Base-by-base conservation (phyloP, 2,329 filamentous ascomycete species). In the Metarhizium sp. region DNA sequence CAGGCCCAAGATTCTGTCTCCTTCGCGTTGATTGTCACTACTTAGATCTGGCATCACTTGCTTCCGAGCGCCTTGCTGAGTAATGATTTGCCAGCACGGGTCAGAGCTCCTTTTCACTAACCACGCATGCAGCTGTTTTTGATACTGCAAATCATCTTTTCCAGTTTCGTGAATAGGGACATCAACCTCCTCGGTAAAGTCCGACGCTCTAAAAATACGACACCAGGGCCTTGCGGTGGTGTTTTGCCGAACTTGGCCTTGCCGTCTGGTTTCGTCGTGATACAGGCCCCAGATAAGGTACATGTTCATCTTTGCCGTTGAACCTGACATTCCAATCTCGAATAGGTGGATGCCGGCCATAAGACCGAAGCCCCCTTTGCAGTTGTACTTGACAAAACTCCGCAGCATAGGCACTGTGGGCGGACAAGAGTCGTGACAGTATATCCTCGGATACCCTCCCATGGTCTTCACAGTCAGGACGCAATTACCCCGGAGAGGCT, bases 381-480 rank as follows among this genome's bases (percentile, higher is more conserved):
- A 50, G 30, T n/a, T 38, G 18, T 50, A 50, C 16, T 50, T 34
- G 34, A 50, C 18, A 20, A 50, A 36, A 13, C 36, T 50, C 25
- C 52, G 46, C 10, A 50, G 46, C 32, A 54, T 34, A 6, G 52
- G 46, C 18, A 50, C 45, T 16, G 46, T 54, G 8, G 38, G 11
- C 16, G 36, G 52, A 50, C n/a, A 20, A 20, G 48, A 34, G 29
- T 16, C 25, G 18, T 38, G 30, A 38, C 20, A 34, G 29, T 50
- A 50, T 16, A 50, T 50, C 30, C 32, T 47, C 6, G 52, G 52
- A 43, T 50, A 50, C 7, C 52, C 52, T n/a, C 52, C 46, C 5
- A 42, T 14, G 2, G 50, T 43, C 13, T 32, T 43, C 11, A 36
- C 29, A n/a, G n/a, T 50, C 18, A 54, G 6, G 18, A 5, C 50